Base-by-base conservation (phyloP, 768 basidiomycete species). In the Lentinula edodes region DNA sequence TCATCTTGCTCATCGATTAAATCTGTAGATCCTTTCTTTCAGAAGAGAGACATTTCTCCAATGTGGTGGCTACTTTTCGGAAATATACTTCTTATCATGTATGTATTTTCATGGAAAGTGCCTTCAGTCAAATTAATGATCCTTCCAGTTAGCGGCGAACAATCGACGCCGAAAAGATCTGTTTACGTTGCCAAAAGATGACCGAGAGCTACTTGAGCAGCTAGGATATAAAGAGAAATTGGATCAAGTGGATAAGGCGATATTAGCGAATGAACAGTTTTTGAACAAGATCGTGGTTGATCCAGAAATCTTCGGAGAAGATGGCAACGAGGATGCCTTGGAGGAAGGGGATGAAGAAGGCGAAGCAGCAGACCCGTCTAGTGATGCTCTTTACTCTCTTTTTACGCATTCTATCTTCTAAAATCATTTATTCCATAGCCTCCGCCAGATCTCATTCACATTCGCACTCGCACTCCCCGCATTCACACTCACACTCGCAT, bases 221-320 rank as follows among this genome's bases (percentile, higher is more conserved):
- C 70, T 95, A 5, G 91, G 91, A 6, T 95, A 91, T 72, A 85
- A 87, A 65, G 76, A 84, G 61, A 94, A 93, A 70, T 80, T 98
- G 0, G 82, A 87, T 36, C 84, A 81, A 32, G 88, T 92, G 12
- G 95, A 98, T 73, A 76, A 83, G 7, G 90, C 91, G 8, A 95
- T 97, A 65, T 72, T 84, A 54, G 84, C 77, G 55, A 97, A 96
- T 67, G 88, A 91, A 1, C 77, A 87, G 48, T 95, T 98, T 70
- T 70, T 96, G 61, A 76, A 80, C 3, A 75, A 82, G 63, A 88
- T 96, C 64, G 85, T 92, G 10, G 85, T 83, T 13, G 81, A 90
- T 72, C 90, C 93, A 0, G 87, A 88, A 66, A 92, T 96, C 32
- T 95, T 95, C 66, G 88, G 84, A 15, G 82, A 83, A 63, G 82